phyloP scores from a whole-genome alignment of 345 rosid genomes.

The Clausena lansium region DNA sequence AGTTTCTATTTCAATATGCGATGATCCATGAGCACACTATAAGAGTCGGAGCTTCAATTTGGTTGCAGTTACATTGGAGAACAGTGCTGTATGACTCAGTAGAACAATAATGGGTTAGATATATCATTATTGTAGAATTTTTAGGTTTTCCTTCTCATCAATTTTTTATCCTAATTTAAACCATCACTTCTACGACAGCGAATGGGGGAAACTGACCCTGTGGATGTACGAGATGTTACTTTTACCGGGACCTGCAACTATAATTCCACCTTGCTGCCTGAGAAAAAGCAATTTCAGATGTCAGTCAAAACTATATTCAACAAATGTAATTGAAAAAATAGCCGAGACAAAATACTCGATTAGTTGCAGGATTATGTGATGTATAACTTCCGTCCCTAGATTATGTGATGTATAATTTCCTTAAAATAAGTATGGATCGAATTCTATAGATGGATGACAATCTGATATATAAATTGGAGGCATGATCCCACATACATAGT shows the following conservation, averaged over 20 bases:
- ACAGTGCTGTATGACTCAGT: background rate
- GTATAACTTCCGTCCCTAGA: background rate
- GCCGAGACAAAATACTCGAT: background rate
- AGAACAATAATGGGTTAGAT: background rate
- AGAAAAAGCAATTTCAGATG: slow-evolving; percentile 16
- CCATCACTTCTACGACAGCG: background rate
- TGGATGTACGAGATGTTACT: slow-evolving; percentile 72
- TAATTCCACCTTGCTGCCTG: slow-evolving; percentile 96
- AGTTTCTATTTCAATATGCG: background rate
- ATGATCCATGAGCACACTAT: background rate
- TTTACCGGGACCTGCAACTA: slow-evolving; percentile 92
- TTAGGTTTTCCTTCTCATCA: background rate
- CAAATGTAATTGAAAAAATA: background rate
- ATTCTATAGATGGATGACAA: background rate
- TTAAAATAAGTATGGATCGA: background rate
- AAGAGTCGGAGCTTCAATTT: background rate
- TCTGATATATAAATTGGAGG: background rate
- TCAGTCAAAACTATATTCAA: background rate
- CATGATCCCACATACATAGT: background rate
- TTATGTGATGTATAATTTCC: background rate
- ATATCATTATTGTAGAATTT: background rate
- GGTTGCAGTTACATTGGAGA: too few relatives aligned
- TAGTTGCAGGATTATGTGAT: background rate
- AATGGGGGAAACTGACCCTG: slow-evolving; percentile 46
- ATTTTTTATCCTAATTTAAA: background rate